Evolutionary conservation across 2,329 filamentous ascomycete species (phyloP), one percentile per base, ranked within the genome.

Genomic region (Curvularia spicifera): DNA sequence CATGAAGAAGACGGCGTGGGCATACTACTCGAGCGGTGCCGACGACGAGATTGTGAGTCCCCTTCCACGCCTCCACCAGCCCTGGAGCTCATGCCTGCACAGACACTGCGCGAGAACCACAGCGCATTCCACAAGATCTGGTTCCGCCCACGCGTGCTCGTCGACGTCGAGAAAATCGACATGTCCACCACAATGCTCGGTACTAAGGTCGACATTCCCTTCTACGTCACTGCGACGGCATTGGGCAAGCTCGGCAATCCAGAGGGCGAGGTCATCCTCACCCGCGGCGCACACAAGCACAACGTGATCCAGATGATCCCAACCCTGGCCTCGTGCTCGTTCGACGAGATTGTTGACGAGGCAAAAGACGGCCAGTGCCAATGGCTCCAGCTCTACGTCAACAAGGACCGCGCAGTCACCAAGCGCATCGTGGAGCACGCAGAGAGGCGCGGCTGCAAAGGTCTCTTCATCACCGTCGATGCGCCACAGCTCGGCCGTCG

Each of bases 221-320:
- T 97, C 81, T 99, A 99, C 80, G 90, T 99, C 20, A 97, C 95
- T 1, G 95, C 95, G 44, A 98, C 95, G 6, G 95, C 95, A 0
- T 85, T 99, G 7, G 95, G 95, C 67, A 98, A 98, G 79, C 87
- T 99, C 4, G 95, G 95, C 57, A 85, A 99, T 75, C 90, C 90
- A 0, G 95, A 98, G 77, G 95, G 95, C 68, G 95, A 99, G 78
- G 93, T 97, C 5, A 83, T 97, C 9, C 85, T 99, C 57, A 98
- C 95, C 0, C 85, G 88, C 56, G 93, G 92, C 15, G 89, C 95
- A 1, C 84, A 85, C 74, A 91, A 90, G 73, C 94, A 98, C 83
- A 87, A 93, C 73, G 89, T 98, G 51, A 86, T 98, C 61, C 95
- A 99, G 79, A 99, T 99, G 95, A 98, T 99, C 61, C 95, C 95